Evolutionary conservation across 345 rosid genomes (phyloP).

Genomic region (Salix caprea): DNA sequence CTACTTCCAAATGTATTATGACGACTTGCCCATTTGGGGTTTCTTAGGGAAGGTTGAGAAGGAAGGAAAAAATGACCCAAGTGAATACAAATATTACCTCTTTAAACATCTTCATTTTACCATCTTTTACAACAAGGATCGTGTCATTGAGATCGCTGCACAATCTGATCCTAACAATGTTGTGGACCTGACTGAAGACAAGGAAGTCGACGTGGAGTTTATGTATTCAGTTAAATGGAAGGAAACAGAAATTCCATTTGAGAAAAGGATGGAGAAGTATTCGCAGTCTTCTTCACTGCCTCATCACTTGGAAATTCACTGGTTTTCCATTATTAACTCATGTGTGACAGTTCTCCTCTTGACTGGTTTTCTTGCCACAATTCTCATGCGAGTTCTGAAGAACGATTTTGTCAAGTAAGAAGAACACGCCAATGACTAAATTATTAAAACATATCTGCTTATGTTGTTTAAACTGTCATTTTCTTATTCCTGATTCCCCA

Average conservation of each 20-base stretch:
- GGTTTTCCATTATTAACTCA: conserved; percentile 88
- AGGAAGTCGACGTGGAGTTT: conserved; percentile 72
- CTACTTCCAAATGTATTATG: conserved; percentile 87
- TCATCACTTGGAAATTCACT: conserved; percentile 86
- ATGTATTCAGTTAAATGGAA: conserved; percentile 88
- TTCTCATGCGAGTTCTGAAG: conserved; percentile 86
- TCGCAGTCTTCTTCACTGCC: conserved; percentile 81
- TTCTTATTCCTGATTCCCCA: not conserved
- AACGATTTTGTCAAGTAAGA: conserved; percentile 89
- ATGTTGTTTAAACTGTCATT: not conserved
- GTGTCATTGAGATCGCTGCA: conserved; percentile 66
- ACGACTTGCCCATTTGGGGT: conserved; percentile 90
- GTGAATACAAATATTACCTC: conserved; percentile 60
- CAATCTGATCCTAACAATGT: conserved; percentile 68
- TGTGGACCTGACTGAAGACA: conserved; percentile 74
- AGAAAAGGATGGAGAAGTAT: conserved; percentile 88
- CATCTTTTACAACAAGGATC: conserved; percentile 66
- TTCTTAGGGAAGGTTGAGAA: conserved; percentile 74
- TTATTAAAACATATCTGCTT: not conserved
- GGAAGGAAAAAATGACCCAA: conserved; percentile 31
- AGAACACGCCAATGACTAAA: conserved; percentile 14
- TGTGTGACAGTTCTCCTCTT: conserved; percentile 87
- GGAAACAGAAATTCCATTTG: conserved; percentile 73
- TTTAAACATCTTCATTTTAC: conserved; percentile 76
- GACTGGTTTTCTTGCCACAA: conserved; percentile 89